phyloP scores from a whole-genome alignment of 495 filamentous ascomycete species.

The Neurospora tetrasperma region DNA sequence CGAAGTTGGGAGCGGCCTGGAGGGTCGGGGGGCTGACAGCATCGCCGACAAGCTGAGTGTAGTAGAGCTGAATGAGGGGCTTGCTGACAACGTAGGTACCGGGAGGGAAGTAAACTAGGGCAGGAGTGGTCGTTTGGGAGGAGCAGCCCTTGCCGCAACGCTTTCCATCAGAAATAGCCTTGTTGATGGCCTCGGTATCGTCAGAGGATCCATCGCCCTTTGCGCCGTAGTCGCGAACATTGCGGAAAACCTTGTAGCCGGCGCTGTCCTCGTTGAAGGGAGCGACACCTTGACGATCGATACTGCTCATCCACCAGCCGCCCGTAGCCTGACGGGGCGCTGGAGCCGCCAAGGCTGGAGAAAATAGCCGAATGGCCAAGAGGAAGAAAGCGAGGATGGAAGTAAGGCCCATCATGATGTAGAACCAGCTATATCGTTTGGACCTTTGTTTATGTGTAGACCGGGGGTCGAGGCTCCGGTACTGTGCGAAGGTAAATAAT shows the following conservation, averaged over 20 bases:
- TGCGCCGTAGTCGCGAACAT: constrained; percentile 63
- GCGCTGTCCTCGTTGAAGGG: constrained; percentile 44
- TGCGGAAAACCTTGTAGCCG: constrained; percentile 69
- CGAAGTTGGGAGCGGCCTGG: constrained; percentile 62
- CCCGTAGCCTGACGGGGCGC: constrained; percentile 22
- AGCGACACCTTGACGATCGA: constrained; percentile 59
- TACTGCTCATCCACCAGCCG: constrained; percentile 63
- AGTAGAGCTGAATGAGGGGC: constrained; percentile 65
- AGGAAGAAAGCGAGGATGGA: constrained; percentile 26
- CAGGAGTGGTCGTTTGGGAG: constrained; percentile 66
- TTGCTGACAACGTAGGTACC: constrained; percentile 64
- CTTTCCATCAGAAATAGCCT: constrained; percentile 62
- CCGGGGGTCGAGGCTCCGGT: constrained; percentile 4
- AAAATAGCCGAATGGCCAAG: constrained; percentile 26
- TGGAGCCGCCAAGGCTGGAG: constrained; percentile 23
- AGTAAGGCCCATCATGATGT: constrained; percentile 33
- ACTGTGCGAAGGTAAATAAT: background rate
- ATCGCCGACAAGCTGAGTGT: constrained; percentile 76
- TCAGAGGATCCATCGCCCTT: constrained; percentile 68
- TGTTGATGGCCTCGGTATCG: constrained; percentile 84
- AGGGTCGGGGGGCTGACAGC: constrained; percentile 56
- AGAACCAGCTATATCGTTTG: constrained; percentile 27
- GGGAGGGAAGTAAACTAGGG: constrained; percentile 70
- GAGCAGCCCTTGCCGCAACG: constrained; percentile 74
- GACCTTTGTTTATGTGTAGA: constrained; percentile 10